phyloP scores from a whole-genome alignment of 2,329 filamentous ascomycete species.

The Lasiodiplodia citricola region DNA sequence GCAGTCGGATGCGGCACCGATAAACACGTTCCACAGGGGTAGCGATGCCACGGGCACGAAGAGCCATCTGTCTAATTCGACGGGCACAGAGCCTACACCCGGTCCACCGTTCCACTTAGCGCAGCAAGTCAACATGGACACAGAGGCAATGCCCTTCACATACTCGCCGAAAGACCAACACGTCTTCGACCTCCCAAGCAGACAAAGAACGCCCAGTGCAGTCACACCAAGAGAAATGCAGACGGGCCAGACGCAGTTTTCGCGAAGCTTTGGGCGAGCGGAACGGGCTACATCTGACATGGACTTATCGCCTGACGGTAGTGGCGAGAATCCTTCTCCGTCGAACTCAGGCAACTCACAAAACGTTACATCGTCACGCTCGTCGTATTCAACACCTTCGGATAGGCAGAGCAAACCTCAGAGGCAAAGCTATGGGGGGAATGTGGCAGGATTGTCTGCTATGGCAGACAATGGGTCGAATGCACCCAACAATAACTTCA shows the following conservation, averaged over 20 bases:
- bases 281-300: slow-evolving; percentile 38
- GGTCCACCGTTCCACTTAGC: slow-evolving; percentile 26
- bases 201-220: slow-evolving; percentile 18
- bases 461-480: slow-evolving; percentile 24
- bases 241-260: neutral
- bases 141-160: slow-evolving; percentile 12
- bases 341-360: slow-evolving; percentile 38
- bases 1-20: slow-evolving; percentile 33
- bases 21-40: slow-evolving; percentile 36
- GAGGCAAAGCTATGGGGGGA: slow-evolving; percentile 28
- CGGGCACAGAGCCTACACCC: slow-evolving; percentile 12
- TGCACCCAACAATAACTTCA: slow-evolving; percentile 18
- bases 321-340: slow-evolving; percentile 40
- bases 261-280: neutral
- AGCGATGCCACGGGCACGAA: slow-evolving; percentile 7
- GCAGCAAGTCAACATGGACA: slow-evolving; percentile 19
- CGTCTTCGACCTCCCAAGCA: slow-evolving; percentile 18
- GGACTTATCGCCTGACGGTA: slow-evolving; percentile 41
- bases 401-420: slow-evolving; percentile 30
- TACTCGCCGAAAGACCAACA: slow-evolving; percentile 1
- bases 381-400: slow-evolving; percentile 41
- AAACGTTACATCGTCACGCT: slow-evolving; percentile 41
- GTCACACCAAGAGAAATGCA: neutral
- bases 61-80: neutral
- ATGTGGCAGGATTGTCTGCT: slow-evolving; percentile 29